Percentiles rank a stretch among this genome's conserved stretches.
phyloP scores from a whole-genome alignment of 2,329 filamentous ascomycete genomes.

The Calonectria hongkongensis region DNA sequence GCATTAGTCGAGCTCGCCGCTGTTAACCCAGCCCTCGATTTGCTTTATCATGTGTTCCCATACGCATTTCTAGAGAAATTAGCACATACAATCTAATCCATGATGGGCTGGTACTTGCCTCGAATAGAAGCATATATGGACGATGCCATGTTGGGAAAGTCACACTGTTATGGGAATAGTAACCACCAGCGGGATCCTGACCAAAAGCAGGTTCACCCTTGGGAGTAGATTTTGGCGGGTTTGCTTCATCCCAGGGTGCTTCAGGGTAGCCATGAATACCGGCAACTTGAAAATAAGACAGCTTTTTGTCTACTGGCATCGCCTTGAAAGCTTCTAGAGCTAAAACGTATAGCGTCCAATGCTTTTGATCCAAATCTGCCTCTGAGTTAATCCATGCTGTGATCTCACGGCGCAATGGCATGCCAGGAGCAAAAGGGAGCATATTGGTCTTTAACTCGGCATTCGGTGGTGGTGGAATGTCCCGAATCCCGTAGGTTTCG shows the following conservation, averaged over 20 bases:
- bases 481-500: background rate
- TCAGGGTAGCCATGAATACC: conserved; percentile 43
- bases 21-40: conserved; percentile 26
- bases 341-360: conserved; percentile 38
- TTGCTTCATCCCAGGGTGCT: conserved; percentile 29
- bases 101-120: background rate
- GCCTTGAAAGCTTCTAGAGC: conserved; percentile 36
- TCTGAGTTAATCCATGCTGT: background rate
- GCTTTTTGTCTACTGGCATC: conserved; percentile 30
- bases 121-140: conserved; percentile 40
- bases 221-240: background rate
- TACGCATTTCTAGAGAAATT: conserved; percentile 32
- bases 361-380: background rate
- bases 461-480: background rate
- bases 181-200: conserved; percentile 19
- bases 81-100: background rate
- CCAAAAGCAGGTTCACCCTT: no score
- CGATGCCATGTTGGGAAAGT: conserved; percentile 45
- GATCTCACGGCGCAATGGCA: conserved; percentile 25
- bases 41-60: conserved; percentile 39
- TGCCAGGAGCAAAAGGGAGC: conserved; percentile 14
- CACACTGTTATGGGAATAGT: conserved; percentile 41
- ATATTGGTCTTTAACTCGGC: background rate
- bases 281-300: conserved; percentile 42
- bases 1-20: background rate